These are phyloP conservation scores for Fusarium staphyleae DNA, from an alignment of 2,329 filamentous ascomycete species.

Conservation along the genomic window DNA sequence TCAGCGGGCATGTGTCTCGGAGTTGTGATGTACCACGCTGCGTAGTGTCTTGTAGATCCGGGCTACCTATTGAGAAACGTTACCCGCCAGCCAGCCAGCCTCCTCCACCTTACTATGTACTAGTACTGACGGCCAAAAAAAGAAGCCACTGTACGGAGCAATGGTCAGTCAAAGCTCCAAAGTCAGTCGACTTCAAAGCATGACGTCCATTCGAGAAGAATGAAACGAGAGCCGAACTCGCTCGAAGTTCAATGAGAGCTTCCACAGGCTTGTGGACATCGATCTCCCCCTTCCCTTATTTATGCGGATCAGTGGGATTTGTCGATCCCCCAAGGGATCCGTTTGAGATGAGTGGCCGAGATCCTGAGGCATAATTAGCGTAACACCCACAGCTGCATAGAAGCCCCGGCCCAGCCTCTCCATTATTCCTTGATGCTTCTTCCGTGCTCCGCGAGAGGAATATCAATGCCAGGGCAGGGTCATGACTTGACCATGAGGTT, in stretches of 20 bases:
- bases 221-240: neutral
- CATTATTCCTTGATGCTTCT: conserved; percentile 9
- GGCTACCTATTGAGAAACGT: conserved; percentile 16
- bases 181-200: conserved; percentile 6
- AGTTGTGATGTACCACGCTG: conserved; percentile 1
- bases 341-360: conserved; percentile 3
- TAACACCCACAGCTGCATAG: neutral
- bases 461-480: conserved; percentile 25
- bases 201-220: conserved; percentile 1
- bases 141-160: too few species aligned
- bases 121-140: too few species aligned
- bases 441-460: conserved; percentile 1
- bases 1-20: conserved; percentile 4
- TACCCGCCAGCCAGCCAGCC: too few species aligned
- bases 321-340: conserved; percentile 13
- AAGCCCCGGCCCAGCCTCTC: conserved; percentile 8
- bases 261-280: neutral
- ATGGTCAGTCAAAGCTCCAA: neutral
- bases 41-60: conserved; percentile 3
- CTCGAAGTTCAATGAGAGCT: neutral
- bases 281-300: conserved; percentile 20
- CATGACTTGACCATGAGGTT: conserved; percentile 26
- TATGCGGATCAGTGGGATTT: conserved; percentile 32
- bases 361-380: conserved; percentile 2
- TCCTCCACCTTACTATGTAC: too few species aligned